Evolutionary conservation across 106 monocot species (phyloP).

Genomic region (Alisma plantagoaquatica): DNA sequence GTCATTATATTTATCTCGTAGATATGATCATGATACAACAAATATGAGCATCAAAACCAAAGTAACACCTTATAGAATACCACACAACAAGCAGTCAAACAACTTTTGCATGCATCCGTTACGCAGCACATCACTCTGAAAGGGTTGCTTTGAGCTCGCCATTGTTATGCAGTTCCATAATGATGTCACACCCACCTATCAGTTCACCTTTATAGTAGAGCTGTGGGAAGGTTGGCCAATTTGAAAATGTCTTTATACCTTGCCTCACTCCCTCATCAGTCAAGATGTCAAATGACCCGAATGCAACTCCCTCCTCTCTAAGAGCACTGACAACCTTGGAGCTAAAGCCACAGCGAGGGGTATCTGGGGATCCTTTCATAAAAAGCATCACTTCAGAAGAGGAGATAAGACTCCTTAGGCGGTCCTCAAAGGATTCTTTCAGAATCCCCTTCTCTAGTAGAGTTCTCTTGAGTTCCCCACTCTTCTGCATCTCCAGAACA

Average conservation of each 20-base stretch:
- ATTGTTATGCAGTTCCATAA: conserved; percentile 50
- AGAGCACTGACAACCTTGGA: conserved; percentile 84
- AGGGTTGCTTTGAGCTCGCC: conserved; percentile 82
- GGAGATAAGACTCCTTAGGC: conserved; percentile 43
- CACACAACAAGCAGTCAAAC: too few species aligned
- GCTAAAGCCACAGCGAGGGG: conserved; percentile 82
- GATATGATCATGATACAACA: too few species aligned
- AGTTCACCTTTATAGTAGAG: conserved; percentile 87
- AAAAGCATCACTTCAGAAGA: conserved; percentile 64
- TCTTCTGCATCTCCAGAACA: conserved; percentile 82
- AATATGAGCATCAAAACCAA: too few species aligned
- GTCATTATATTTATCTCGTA: too few species aligned
- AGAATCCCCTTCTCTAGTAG: conserved; percentile 49
- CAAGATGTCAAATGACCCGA: conserved; percentile 81
- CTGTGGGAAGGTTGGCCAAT: conserved; percentile 96
- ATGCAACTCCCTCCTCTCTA: conserved; percentile 51
- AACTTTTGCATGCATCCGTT: too few species aligned
- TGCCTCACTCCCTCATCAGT: conserved; percentile 83
- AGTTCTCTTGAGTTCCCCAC: conserved; percentile 54
- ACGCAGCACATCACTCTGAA: conserved; percentile 39
- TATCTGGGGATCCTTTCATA: conserved; percentile 87
- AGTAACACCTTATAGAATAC: too few species aligned
- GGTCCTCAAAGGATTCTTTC: conserved; percentile 41
- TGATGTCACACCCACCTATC: conserved; percentile 86
- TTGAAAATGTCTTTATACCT: conserved; percentile 78